These are phyloP conservation scores for Diplodia seriata DNA, from an alignment of 2,329 filamentous ascomycete genomes.

Conservation along the genomic window DNA sequence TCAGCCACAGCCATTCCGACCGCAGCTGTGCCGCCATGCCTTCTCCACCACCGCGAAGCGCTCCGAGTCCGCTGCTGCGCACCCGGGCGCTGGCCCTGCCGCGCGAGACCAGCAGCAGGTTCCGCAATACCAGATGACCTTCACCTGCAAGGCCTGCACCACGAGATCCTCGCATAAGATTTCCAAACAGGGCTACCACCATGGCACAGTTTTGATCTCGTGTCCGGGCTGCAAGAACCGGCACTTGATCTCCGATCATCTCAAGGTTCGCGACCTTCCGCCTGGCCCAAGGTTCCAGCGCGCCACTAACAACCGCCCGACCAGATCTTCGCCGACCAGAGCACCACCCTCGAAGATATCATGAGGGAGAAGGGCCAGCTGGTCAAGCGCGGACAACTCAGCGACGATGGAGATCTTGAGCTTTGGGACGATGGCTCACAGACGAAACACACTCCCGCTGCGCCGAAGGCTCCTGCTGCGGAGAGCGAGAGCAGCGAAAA, in stretches of 20 bases:
- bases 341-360: slow-evolving; percentile 77
- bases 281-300: too few species aligned
- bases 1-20: slow-evolving; percentile 25
- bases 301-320: not conserved
- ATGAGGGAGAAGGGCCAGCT: slow-evolving; percentile 76
- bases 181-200: slow-evolving; percentile 94
- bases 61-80: slow-evolving; percentile 61
- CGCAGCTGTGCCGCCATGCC: slow-evolving; percentile 22
- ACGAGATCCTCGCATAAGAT: slow-evolving; percentile 82
- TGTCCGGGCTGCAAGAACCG: slow-evolving; percentile 86
- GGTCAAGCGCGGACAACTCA: slow-evolving; percentile 73
- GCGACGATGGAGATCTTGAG: slow-evolving; percentile 84
- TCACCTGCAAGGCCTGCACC: slow-evolving; percentile 89
- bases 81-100: not conserved
- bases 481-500: not conserved
- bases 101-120: slow-evolving; percentile 3
- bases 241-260: slow-evolving; percentile 90
- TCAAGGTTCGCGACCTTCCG: slow-evolving; percentile 59
- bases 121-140: slow-evolving; percentile 75
- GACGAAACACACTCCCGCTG: slow-evolving; percentile 34
- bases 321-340: slow-evolving; percentile 75
- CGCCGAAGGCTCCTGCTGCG: not conserved
- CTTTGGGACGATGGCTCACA: slow-evolving; percentile 79
- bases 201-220: slow-evolving; percentile 84
- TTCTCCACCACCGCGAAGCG: slow-evolving; percentile 42